These are phyloP conservation scores for Meyerozyma elateridarum DNA, from an alignment of 1,139 yeast genomes.

Conservation along the genomic window DNA sequence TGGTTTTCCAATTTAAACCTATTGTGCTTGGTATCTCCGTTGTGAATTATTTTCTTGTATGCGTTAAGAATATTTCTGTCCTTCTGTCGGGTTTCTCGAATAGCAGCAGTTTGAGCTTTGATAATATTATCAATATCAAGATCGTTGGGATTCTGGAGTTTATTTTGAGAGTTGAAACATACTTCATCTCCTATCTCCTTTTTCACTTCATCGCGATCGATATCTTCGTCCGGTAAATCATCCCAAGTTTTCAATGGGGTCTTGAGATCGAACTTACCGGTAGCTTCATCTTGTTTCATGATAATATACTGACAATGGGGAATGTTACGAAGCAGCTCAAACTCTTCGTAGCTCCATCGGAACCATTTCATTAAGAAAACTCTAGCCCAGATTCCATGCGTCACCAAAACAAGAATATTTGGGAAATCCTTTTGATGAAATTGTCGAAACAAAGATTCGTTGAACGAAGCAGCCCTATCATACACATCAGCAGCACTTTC, in stretches of 20 bases:
- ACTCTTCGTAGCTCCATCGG: slow-evolving; percentile 86
- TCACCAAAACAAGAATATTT: slow-evolving; percentile 70
- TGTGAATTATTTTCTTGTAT: slow-evolving; percentile 19
- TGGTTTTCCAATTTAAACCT: slow-evolving; percentile 26
- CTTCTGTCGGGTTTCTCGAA: slow-evolving; percentile 32
- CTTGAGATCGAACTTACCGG: slow-evolving; percentile 43
- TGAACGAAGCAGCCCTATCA: slow-evolving; percentile 85
- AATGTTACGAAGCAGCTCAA: slow-evolving; percentile 74
- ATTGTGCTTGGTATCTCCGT: slow-evolving; percentile 11
- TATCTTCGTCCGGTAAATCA: slow-evolving; percentile 42
- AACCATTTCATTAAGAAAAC: slow-evolving; percentile 92
- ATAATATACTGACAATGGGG: slow-evolving; percentile 80
- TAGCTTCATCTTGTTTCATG: slow-evolving; percentile 55
- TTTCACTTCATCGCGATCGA: slow-evolving; percentile 35
- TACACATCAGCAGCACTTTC: slow-evolving; percentile 95
- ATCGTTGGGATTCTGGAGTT: slow-evolving; percentile 33
- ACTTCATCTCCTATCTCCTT: slow-evolving; percentile 42
- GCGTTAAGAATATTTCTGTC: slow-evolving; percentile 34
- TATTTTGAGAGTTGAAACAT: slow-evolving; percentile 35
- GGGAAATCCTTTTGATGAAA: slow-evolving; percentile 67
- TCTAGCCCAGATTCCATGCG: slow-evolving; percentile 92
- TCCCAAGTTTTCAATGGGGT: slow-evolving; percentile 61
- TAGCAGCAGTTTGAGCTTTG: slow-evolving; percentile 43
- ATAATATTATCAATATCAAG: slow-evolving; percentile 39
- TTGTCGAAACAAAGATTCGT: slow-evolving; percentile 79